These are phyloP conservation scores for Boletus reticuloceps DNA, from an alignment of 768 basidiomycete species.

Conservation along the genomic window DNA sequence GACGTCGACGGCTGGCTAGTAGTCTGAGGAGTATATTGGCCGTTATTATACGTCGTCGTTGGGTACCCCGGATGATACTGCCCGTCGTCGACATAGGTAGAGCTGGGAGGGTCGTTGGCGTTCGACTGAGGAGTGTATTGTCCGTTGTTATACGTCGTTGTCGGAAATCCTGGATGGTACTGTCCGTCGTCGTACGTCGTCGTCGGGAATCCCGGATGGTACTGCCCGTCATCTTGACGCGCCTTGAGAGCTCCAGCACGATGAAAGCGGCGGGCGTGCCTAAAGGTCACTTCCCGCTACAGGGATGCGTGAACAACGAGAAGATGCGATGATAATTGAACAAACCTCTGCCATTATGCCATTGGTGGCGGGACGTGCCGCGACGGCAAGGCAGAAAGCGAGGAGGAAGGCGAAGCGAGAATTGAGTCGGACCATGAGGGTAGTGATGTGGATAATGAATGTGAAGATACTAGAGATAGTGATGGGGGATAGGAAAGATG, in stretches of 20 bases:
- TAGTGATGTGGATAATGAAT: slow-evolving; percentile 28
- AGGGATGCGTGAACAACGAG: slow-evolving; percentile 2
- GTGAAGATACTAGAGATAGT: slow-evolving; percentile 18
- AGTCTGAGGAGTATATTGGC: slow-evolving; percentile 2
- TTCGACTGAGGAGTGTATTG: neutral
- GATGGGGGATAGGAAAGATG: slow-evolving; percentile 7
- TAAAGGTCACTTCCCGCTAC: slow-evolving; percentile 7
- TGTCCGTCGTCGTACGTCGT: slow-evolving; percentile 1
- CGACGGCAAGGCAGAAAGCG: slow-evolving; percentile 25
- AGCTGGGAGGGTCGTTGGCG: neutral
- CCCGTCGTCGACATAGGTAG: slow-evolving; percentile 10
- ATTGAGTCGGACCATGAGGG: slow-evolving; percentile 28
- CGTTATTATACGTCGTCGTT: slow-evolving; percentile 21
- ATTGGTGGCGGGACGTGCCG: slow-evolving; percentile 11
- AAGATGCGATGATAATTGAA: neutral
- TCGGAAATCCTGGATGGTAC: too few relatives aligned
- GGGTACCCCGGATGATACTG: slow-evolving; percentile 20
- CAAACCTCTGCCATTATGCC: slow-evolving; percentile 10
- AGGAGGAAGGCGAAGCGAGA: slow-evolving; percentile 30
- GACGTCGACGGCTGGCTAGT: neutral
- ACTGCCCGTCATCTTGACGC: slow-evolving; percentile 20
- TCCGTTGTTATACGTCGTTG: slow-evolving; percentile 20
- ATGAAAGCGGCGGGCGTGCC: slow-evolving; percentile 15
- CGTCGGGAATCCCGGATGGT: slow-evolving; percentile 21
- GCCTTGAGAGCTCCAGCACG: slow-evolving; percentile 7